Evolutionary conservation across 352 stramenopile genomes (phyloP).

Genomic region (Lagenidium giganteum): DNA sequence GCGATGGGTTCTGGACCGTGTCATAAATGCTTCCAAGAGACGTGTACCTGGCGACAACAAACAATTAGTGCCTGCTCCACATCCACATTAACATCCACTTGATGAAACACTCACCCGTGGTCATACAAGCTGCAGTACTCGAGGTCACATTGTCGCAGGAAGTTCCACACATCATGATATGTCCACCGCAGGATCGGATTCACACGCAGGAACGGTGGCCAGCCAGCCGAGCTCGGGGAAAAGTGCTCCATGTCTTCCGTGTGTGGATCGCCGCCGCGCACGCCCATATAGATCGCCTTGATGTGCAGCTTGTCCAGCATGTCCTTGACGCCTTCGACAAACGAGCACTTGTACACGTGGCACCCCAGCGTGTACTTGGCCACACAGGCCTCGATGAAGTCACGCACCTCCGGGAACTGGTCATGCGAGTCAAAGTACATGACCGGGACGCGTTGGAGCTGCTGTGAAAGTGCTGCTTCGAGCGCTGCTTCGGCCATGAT

Average conservation of each 20-base stretch:
- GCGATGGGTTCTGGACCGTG: constrained; percentile 91
- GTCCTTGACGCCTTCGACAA: constrained; percentile 90
- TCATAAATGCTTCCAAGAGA: constrained; percentile 94
- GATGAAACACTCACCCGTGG: constrained; percentile 40
- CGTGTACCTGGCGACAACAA: constrained; percentile 66
- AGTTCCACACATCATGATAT: constrained; percentile 94
- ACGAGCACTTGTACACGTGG: constrained; percentile 86
- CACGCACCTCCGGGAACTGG: constrained; percentile 92
- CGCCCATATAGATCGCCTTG: constrained; percentile 89
- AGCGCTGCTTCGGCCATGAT: constrained; percentile 46
- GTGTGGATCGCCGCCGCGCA: constrained; percentile 91
- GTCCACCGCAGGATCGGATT: constrained; percentile 98
- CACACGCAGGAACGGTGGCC: constrained; percentile 96
- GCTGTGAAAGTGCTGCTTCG: constrained; percentile 31
- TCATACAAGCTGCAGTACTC: constrained; percentile 91
- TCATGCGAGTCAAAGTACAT: constrained; percentile 97
- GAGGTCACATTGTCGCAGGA: constrained; percentile 82
- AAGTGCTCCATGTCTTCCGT: constrained; percentile 84
- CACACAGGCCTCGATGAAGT: constrained; percentile 81
- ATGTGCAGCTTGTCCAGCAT: constrained; percentile 83
- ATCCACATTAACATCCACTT: not conserved
- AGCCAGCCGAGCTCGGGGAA: constrained; percentile 79
- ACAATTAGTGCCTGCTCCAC: not conserved
- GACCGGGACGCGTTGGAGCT: constrained; percentile 62
- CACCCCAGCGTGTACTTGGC: constrained; percentile 50